Evolutionary conservation across 768 basidiomycete species (phyloP), one percentile per base, ranked within the genome.

Genomic region (Tricholoma hemisulphureum): DNA sequence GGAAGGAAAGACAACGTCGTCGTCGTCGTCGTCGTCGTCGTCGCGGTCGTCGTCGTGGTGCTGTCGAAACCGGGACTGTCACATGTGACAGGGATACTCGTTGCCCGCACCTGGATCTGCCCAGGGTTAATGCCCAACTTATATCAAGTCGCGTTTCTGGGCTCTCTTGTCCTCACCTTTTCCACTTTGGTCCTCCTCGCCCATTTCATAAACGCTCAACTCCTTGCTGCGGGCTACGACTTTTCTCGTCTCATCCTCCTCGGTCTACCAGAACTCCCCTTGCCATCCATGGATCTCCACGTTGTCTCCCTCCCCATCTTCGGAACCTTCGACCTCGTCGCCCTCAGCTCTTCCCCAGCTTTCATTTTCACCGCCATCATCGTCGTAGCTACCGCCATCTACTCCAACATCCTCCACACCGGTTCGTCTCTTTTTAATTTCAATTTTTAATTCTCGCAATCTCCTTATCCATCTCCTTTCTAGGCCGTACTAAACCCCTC

Each of bases 401-500:
- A 83, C 67, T 58, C 74, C 65, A 86, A 82, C 66, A 75, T 86
- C 58, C 65, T 76, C 63, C 78, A 73, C 70, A 74, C 77, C 26
- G 65, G 82, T 80, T 51, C 32, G 71, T 67, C 55, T 46, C 53
- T 51, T 45, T 56, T 49, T 41, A 31, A 13, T 39, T 59, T 43
- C 54, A 55, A 31, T 41, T 51, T 29, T 37, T 53, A 21, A 28
- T 56, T 63, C 62, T 62, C 55, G n/a, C n/a, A n/a, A n/a, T n/a
- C n/a, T n/a, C n/a, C n/a, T n/a, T n/a, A 59, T 58, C 55, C 56
- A 53, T 41, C 41, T 51, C 58, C 51, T 37, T 32, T 41, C 1
- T 68, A 91, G 88, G 80, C 67, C 79, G 83, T 31, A 60, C 72
- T 51, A 86, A 86, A 65, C 86, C 89, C 20, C 79, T 96, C 55